Percentiles rank a stretch among this genome's conserved stretches.
These are phyloP conservation scores for Chaetomidium leptoderma DNA, from an alignment of 495 filamentous ascomycete genomes.

Conservation along the genomic window DNA sequence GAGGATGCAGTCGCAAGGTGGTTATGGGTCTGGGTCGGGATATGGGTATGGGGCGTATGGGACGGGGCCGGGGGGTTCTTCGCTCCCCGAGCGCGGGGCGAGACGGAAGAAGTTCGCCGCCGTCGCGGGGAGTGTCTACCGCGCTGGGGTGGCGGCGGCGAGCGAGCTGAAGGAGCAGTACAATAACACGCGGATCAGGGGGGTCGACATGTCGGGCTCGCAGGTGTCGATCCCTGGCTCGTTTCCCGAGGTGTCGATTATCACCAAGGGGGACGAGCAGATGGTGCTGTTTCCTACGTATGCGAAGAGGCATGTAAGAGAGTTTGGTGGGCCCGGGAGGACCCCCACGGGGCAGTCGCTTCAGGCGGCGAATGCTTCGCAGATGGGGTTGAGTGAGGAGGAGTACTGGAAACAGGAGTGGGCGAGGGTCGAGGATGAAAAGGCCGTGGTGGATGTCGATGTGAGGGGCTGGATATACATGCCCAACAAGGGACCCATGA, in stretches of 20 bases:
- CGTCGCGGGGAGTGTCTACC: constrained; percentile 45
- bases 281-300: constrained; percentile 94
- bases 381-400: constrained; percentile 44
- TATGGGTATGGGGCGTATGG: constrained; percentile 30
- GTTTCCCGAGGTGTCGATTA: constrained; percentile 77
- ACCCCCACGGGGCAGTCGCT: constrained; percentile 4
- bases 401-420: constrained; percentile 68
- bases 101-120: constrained; percentile 72
- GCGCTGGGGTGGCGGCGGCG: constrained; percentile 78
- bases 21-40: constrained; percentile 20
- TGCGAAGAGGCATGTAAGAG: constrained; percentile 62
- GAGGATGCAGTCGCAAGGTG: constrained; percentile 30
- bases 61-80: constrained; percentile 14
- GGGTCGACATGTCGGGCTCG: constrained; percentile 48
- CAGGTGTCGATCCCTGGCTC: constrained; percentile 62
- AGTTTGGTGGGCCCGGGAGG: constrained; percentile 19
- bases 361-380: constrained; percentile 6
- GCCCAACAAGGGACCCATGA: constrained; percentile 82
- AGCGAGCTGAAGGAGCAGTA: constrained; percentile 90
- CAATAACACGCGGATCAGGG: constrained; percentile 61
- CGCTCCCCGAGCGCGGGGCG: constrained; percentile 60
- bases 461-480: constrained; percentile 91
- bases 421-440: constrained; percentile 67
- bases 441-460: constrained; percentile 86
- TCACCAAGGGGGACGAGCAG: constrained; percentile 76